Evolutionary conservation across 331 rosid species (phyloP), one percentile per base, ranked within the genome.

Genomic region (Quercus phellos): DNA sequence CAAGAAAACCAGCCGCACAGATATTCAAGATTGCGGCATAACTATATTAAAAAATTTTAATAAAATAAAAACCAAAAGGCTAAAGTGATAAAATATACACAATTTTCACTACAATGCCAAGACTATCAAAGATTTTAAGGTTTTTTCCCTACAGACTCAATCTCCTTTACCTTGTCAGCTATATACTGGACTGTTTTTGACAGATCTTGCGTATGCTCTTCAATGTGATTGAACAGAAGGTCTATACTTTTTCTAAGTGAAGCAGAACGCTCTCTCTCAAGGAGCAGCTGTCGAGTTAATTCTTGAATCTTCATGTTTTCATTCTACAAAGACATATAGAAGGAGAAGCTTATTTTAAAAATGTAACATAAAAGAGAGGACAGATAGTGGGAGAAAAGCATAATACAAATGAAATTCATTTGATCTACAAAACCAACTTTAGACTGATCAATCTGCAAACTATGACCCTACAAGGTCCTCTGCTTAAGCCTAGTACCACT

Each of bases 191-290:
- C 63, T 6, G 69, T 80, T 73, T 68, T 77, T 12, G 84, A 75
- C 27, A 84, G 70, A 76, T 77, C 82, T 60, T 84, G 74, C 0
- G 79, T 77, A 56, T 84, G 84, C 70, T 80, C 82, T 67, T 84
- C 78, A 18, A 80, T 80, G 68, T 84, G 84, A 55, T 51, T 59
- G 71, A 84, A 72, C 35, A 80, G 58, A 51, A 80, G 70, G 71
- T 84, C 87, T 58, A 84, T 53, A 19, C 68, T 63, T 78, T 73
- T 78, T 73, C 82, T 77, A 46, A 80, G 80, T 7, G 87, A 77
- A 72, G 84, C 79, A 51, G 82, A 80, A 18, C 82, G 79, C 82
- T 80, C 61, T 77, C 74, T 84, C 84, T 80, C 87, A 1, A 74
- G 77, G 61, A 77, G 74, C 55, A 84, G 77, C 73, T 79, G 78